phyloP scores from a whole-genome alignment of 2,329 filamentous ascomycete species.

The Neurospora sp. region DNA sequence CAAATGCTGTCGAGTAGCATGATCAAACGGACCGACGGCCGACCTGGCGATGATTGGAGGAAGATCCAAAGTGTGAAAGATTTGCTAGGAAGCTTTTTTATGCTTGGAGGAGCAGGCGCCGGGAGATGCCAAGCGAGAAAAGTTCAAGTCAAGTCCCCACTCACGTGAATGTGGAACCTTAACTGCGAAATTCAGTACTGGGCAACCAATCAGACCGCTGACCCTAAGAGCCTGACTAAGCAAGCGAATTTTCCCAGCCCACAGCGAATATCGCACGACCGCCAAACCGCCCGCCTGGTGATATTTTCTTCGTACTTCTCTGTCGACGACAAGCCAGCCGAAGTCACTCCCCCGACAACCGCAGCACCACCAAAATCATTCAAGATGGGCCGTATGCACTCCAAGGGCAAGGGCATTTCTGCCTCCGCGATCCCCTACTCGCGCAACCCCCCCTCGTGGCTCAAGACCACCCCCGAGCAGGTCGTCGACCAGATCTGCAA shows the following conservation, averaged over 20 bases:
- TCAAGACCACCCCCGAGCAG: constrained; percentile 98
- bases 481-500: constrained; percentile 99
- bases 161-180: background rate
- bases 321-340: constrained; percentile 9
- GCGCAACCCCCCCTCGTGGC: constrained; percentile 82
- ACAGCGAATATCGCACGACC: constrained; percentile 19
- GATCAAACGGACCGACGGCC: background rate
- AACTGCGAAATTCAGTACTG: background rate
- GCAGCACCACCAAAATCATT: constrained; percentile 30
- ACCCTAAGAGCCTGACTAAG: constrained; percentile 32
- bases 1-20: background rate
- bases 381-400: constrained; percentile 96
- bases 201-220: constrained; percentile 14
- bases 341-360: constrained; percentile 8
- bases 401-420: constrained; percentile 98
- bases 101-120: background rate
- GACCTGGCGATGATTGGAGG: background rate
- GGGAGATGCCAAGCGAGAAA: background rate
- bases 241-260: constrained; percentile 30
- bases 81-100: background rate
- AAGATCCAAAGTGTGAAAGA: background rate
- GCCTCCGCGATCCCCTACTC: constrained; percentile 95
- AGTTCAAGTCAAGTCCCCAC: background rate
- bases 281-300: background rate
- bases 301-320: constrained; percentile 2